Percentiles rank a stretch among this genome's conserved stretches.
These are phyloP conservation scores for Paramecium octaurelia DNA, from an alignment of 73 alveolate species.

Conservation along the genomic window DNA sequence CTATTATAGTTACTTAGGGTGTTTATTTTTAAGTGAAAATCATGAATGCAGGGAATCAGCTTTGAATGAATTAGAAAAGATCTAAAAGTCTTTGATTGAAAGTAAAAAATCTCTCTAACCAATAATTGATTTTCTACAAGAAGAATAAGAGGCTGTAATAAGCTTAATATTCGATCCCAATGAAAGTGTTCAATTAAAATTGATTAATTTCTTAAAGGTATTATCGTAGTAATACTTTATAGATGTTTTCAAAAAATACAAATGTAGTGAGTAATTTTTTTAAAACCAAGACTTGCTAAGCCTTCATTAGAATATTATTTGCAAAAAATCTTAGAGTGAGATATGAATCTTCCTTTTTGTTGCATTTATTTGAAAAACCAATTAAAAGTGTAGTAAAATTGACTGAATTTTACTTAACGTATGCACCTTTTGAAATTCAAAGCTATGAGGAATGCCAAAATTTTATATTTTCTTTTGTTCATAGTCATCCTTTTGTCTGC, in stretches of 20 bases:
- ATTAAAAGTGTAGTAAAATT: background rate
- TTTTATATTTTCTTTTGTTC: background rate
- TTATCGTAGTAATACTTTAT: background rate
- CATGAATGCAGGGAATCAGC: background rate
- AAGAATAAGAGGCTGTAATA: background rate
- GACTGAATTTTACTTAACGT: background rate
- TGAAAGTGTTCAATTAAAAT: background rate
- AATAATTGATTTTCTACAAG: background rate
- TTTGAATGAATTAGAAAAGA: background rate
- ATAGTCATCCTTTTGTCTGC: background rate
- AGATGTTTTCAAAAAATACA: background rate
- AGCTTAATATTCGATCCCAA: background rate
- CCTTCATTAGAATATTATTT: background rate
- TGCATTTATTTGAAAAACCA: background rate
- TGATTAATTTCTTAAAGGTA: background rate
- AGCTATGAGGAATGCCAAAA: background rate
- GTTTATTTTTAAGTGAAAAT: background rate
- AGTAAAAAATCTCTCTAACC: background rate
- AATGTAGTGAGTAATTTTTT: background rate
- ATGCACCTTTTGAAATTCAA: background rate
- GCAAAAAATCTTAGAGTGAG: background rate
- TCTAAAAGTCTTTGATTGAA: background rate
- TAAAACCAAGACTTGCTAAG: background rate
- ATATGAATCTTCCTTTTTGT: background rate
- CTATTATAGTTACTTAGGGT: background rate